Conservation (phyloP, 2,329 filamentous ascomycete genomes). For the Monilinia laxa region DNA sequence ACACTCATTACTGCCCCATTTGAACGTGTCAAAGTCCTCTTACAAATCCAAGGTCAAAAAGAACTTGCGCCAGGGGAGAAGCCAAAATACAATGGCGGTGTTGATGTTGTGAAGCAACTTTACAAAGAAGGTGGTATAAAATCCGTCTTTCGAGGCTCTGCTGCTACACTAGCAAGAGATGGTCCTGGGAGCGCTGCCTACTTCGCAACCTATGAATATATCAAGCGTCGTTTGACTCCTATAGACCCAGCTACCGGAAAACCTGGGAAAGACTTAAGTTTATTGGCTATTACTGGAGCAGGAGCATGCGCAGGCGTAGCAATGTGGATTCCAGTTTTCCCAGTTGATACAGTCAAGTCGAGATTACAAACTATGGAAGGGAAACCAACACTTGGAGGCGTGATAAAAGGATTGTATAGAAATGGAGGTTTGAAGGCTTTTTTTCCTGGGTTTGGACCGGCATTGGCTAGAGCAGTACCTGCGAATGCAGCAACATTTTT, state of each 20-base stretch:
- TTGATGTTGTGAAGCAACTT: conserved; percentile 89
- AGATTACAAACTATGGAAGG: conserved; percentile 88
- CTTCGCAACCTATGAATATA: conserved; percentile 95
- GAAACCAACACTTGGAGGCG: conserved; percentile 74
- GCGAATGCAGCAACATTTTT: conserved; percentile 96
- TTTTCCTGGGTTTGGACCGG: conserved; percentile 94
- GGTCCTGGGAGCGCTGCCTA: conserved; percentile 92
- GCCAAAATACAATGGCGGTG: conserved; percentile 81
- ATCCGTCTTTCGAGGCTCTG: conserved; percentile 87
- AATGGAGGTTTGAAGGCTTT: conserved; percentile 86
- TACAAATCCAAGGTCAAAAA: conserved; percentile 95
- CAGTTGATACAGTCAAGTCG: conserved; percentile 94
- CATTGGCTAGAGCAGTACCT: conserved; percentile 86
- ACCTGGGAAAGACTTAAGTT: conserved; percentile 72
- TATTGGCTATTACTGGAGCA: conserved; percentile 79
- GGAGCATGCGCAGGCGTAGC: conserved; percentile 90
- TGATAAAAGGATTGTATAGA: conserved; percentile 78
- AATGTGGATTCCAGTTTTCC: conserved; percentile 99
- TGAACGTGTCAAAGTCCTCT: conserved; percentile 96
- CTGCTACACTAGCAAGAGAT: conserved; percentile 90
- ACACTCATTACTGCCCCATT: conserved; percentile 98
- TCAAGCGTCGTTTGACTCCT: conserved; percentile 85
- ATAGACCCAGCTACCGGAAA: conserved; percentile 72
- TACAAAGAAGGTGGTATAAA: conserved; percentile 88
- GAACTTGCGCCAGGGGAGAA: conserved; percentile 82